phyloP scores from a whole-genome alignment of 805 yeast genomes.

The Saccharomycopsis selenospora region DNA sequence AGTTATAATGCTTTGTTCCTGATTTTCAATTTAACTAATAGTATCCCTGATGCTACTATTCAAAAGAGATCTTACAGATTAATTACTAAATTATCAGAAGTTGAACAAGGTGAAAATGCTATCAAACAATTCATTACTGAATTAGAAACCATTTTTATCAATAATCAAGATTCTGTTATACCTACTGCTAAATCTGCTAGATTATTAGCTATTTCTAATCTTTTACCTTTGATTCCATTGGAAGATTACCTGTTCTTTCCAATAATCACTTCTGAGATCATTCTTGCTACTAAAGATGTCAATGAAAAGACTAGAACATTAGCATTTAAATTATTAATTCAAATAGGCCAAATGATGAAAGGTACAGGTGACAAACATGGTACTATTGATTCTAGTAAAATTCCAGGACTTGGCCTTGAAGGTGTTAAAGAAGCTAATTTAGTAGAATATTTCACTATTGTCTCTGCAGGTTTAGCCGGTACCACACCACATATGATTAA shows the following conservation, averaged over 20 bases:
- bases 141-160: constrained; percentile 52
- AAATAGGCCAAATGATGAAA: constrained; percentile 74
- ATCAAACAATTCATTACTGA: constrained; percentile 45
- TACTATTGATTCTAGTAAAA: constrained; percentile 51
- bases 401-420: constrained; percentile 57
- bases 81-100: constrained; percentile 60
- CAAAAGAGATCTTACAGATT: constrained; percentile 90
- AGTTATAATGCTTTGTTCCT: constrained; percentile 67
- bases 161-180: constrained; percentile 50
- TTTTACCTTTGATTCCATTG: constrained; percentile 57
- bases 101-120: constrained; percentile 54
- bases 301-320: constrained; percentile 86
- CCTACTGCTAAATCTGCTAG: constrained; percentile 78
- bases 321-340: constrained; percentile 66
- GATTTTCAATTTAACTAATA: constrained; percentile 67
- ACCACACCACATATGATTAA: constrained; percentile 92
- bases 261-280: constrained; percentile 75
- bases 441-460: constrained; percentile 83
- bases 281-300: constrained; percentile 82
- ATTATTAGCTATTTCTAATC: constrained; percentile 53
- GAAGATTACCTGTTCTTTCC: constrained; percentile 73
- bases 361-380: constrained; percentile 47
- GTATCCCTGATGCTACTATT: constrained; percentile 52
- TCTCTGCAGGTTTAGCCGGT: constrained; percentile 94
- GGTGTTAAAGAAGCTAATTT: constrained; percentile 64